Evolutionary conservation across 768 basidiomycete species (phyloP), one percentile per base, ranked within the genome.

Genomic region (Tricholoma hemisulphureum): DNA sequence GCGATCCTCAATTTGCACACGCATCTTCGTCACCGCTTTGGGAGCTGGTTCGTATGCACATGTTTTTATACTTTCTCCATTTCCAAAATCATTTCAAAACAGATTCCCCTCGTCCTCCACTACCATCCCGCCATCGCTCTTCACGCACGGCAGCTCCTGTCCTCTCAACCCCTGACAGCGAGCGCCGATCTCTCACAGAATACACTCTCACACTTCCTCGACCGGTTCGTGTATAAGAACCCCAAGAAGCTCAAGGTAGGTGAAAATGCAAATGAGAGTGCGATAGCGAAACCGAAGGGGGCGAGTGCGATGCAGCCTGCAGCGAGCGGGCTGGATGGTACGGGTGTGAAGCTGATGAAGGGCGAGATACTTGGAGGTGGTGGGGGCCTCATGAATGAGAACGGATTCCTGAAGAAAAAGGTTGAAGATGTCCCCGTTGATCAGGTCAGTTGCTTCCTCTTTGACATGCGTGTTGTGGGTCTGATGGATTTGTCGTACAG

Each of bases 151-250:
- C 92, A 97, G 68, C 82, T 99, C 10, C 81, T 98, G 50, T 67
- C 77, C 1, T 82, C 80, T 7, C 79, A 87, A 49, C 87, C 89
- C 0, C 75, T 98, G 10, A 92, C 93, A 0, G 88, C 91, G 9
- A 88, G 84, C 8, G 82, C 93, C 0, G 95, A 98, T 67, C 88
- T 99, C 49, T 87, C 91, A 9, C 86, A 94, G 56, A 95, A 97
- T 75, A 95, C 95, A 0, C 83, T 98, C 21, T 88, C 91, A 0
- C 92, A 95, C 65, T 98, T 99, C 83, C 83, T 98, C 37, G 97
- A 98, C 69, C 85, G 95, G 2, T 98, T 98, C 75, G 92, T 98
- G 41, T 98, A 93, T 78, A 93, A 95, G 72, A 98, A 98, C 69
- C 88, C 95, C 1, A 98, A 98, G 76, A 87, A 88, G 64, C 64